Percentiles rank a stretch among this genome's conserved stretches.
These are phyloP conservation scores for Haplosporangium sp. DNA, from an alignment of 371 early-diverging fungal species.

Conservation along the genomic window DNA sequence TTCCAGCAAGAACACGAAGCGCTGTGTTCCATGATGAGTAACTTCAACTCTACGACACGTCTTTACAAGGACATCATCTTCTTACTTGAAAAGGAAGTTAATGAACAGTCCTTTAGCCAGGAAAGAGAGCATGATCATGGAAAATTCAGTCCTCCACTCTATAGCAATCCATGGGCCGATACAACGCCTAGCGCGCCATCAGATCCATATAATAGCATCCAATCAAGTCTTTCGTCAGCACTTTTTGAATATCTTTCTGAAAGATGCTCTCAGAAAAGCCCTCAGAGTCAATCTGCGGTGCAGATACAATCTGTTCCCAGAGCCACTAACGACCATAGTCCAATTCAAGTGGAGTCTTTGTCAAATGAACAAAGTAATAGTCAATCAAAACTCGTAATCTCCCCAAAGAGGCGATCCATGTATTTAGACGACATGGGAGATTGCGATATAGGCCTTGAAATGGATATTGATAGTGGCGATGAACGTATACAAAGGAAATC, in stretches of 20 bases:
- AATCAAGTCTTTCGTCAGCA: no score
- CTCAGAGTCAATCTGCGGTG: not conserved
- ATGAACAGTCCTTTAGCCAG: not conserved
- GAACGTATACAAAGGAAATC: not conserved
- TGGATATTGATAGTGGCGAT: not conserved
- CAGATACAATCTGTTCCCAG: not conserved
- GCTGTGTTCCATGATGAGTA: slow-evolving; percentile 16
- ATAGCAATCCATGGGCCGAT: not conserved
- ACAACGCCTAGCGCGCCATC: not conserved
- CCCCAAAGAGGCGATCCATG: not conserved
- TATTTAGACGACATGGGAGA: not conserved
- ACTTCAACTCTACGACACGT: slow-evolving; percentile 13
- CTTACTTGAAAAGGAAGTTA: not conserved
- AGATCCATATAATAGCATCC: not conserved
- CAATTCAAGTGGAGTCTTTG: not conserved
- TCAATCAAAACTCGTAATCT: not conserved
- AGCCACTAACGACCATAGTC: not conserved
- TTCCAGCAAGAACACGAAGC: slow-evolving; percentile 19
- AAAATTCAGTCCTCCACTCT: not conserved
- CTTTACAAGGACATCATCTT: slow-evolving; percentile 17
- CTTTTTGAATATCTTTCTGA: not conserved
- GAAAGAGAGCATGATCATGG: not conserved
- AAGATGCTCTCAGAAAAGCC: not conserved
- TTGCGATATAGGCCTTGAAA: not conserved
- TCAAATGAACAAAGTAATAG: not conserved